Conservation (phyloP, 2,329 filamentous ascomycete species). For the Drechslerella coelobrocha region DNA sequence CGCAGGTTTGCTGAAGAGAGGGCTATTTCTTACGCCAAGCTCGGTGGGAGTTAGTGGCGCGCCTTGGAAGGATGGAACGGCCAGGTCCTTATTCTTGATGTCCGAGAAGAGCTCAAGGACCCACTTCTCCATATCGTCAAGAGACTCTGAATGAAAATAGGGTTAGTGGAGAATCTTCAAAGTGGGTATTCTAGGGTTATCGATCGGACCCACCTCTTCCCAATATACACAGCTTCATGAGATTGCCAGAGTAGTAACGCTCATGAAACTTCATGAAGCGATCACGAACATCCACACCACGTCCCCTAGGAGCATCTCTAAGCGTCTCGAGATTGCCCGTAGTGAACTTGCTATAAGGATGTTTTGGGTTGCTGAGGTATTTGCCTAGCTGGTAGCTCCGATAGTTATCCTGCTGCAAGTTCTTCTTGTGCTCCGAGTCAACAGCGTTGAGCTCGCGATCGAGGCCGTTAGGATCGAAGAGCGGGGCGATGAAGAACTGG, state of each 20-base stretch:
- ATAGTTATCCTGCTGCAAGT: constrained; percentile 88
- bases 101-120: constrained; percentile 80
- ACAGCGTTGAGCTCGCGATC: constrained; percentile 88
- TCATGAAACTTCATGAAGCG: constrained; percentile 93
- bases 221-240: constrained; percentile 88
- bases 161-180: not conserved
- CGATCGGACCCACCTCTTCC: constrained; percentile 63
- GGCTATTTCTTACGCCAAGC: constrained; percentile 57
- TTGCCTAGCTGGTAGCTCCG: constrained; percentile 86
- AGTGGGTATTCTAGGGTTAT: not conserved
- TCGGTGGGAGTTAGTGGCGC: constrained; percentile 68
- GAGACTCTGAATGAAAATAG: constrained; percentile 63
- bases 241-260: constrained; percentile 88
- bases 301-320: constrained; percentile 78
- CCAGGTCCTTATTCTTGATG: constrained; percentile 80
- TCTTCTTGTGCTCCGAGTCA: constrained; percentile 97
- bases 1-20: not conserved
- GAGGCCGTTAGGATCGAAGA: constrained; percentile 83
- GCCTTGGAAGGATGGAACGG: constrained; percentile 59
- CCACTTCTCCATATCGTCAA: constrained; percentile 85
- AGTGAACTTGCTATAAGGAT: constrained; percentile 89
- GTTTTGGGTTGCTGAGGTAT: constrained; percentile 81
- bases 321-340: constrained; percentile 87
- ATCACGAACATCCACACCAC: constrained; percentile 82
- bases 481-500: constrained; percentile 87